Conservation (phyloP, 108 stramenopile genomes). For the Epithemia pelagica region DNA sequence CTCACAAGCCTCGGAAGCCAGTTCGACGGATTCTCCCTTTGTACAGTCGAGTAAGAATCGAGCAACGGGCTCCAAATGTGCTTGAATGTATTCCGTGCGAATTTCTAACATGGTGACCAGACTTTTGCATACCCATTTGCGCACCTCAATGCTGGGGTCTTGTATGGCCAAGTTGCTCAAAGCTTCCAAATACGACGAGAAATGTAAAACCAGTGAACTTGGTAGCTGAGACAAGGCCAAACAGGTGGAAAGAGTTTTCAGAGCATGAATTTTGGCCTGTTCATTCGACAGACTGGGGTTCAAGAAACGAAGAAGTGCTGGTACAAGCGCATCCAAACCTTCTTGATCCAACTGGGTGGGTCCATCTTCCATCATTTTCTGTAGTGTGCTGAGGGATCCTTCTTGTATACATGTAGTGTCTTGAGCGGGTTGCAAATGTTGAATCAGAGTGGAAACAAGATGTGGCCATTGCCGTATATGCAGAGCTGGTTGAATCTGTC, state of each 20-base stretch:
- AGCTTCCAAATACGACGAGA: slow-evolving; percentile 65
- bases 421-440: slow-evolving; percentile 17
- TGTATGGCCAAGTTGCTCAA: slow-evolving; percentile 48
- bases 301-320: slow-evolving; percentile 45
- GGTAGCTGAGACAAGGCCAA: slow-evolving; percentile 42
- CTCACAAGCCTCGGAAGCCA: slow-evolving; percentile 84
- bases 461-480: slow-evolving; percentile 34
- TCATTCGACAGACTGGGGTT: slow-evolving; percentile 4
- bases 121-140: slow-evolving; percentile 80
- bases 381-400: slow-evolving; percentile 54
- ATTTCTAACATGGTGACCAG: slow-evolving; percentile 64
- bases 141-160: slow-evolving; percentile 51
- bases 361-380: slow-evolving; percentile 81
- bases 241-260: slow-evolving; percentile 49
- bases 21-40: slow-evolving; percentile 22
- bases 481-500: slow-evolving; percentile 28
- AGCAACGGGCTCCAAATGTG: slow-evolving; percentile 57
- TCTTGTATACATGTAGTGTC: slow-evolving; percentile 8
- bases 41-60: slow-evolving; percentile 78
- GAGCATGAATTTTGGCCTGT: slow-evolving; percentile 29
- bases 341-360: slow-evolving; percentile 39
- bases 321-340: slow-evolving; percentile 53
- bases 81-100: slow-evolving; percentile 67
- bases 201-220: slow-evolving; percentile 61
- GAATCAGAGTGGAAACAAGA: slow-evolving; percentile 27